phyloP scores from a whole-genome alignment of 768 basidiomycete genomes.

The Pisolithus tinctorius region DNA sequence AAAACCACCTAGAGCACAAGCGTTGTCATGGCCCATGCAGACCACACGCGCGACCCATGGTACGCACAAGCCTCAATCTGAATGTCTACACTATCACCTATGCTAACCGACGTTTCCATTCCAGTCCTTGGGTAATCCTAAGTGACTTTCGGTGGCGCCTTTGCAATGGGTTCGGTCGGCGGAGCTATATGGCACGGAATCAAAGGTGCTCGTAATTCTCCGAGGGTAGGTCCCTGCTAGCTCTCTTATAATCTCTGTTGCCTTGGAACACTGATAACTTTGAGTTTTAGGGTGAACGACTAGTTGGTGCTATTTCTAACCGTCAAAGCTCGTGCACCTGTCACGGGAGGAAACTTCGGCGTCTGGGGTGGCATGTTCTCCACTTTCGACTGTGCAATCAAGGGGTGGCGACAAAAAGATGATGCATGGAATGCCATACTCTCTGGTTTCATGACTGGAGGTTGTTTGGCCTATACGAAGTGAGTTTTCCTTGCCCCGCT shows the following conservation, averaged over 20 bases:
- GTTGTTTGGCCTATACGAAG: conserved; percentile 90
- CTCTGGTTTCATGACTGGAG: conserved; percentile 97
- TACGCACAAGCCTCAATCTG: conserved; percentile 24
- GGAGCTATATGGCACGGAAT: conserved; percentile 99
- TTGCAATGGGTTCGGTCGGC: conserved; percentile 96
- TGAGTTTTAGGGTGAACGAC: conserved; percentile 72
- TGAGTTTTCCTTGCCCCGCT: conserved; percentile 37
- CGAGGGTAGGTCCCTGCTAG: conserved; percentile 52
- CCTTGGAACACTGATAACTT: neutral
- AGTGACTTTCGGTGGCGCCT: conserved; percentile 98
- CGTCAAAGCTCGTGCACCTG: conserved; percentile 96
- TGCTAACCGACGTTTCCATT: conserved; percentile 5
- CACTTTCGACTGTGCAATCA: conserved; percentile 96
- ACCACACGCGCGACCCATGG: conserved; percentile 95
- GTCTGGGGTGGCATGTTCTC: conserved; percentile 99
- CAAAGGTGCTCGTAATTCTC: conserved; percentile 95
- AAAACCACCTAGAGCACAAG: no score
- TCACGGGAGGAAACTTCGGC: conserved; percentile 95
- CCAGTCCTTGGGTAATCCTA: conserved; percentile 95
- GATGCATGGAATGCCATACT: conserved; percentile 99
- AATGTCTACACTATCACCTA: neutral
- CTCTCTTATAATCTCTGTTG: neutral
- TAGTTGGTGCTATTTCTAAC: conserved; percentile 91
- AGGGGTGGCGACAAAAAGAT: conserved; percentile 94
- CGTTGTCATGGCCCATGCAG: conserved; percentile 70